A percentile compares a stretch with the other conserved stretches of the same genome.
phyloP scores from a whole-genome alignment of 768 basidiomycete genomes.

The Sporobolomyces pararoseus region DNA sequence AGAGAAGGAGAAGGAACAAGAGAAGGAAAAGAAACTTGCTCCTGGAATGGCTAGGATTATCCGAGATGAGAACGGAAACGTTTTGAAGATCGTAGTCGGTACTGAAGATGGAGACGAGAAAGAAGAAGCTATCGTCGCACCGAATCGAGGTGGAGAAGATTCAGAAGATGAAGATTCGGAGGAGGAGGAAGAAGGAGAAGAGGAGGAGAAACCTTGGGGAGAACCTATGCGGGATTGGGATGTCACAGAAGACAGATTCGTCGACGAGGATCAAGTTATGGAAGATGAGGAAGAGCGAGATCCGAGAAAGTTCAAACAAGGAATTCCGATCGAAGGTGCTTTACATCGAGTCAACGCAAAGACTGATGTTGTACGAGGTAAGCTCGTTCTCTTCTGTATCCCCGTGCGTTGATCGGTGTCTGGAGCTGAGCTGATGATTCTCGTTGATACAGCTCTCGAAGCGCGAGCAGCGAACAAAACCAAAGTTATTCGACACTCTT shows the following conservation, averaged over 20 bases:
- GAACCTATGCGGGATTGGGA: conserved; percentile 33
- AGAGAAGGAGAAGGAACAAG: neutral
- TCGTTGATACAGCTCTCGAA: conserved; percentile 29
- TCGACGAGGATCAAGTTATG: conserved; percentile 4
- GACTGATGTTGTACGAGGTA: conserved; percentile 36
- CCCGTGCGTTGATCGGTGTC: no score
- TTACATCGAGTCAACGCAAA: conserved; percentile 21
- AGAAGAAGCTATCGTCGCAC: conserved; percentile 48
- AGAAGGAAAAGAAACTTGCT: conserved; percentile 48
- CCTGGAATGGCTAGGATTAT: conserved; percentile 74
- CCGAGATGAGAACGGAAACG: conserved; percentile 71
- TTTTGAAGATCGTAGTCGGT: conserved; percentile 54
- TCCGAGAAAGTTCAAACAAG: conserved; percentile 28
- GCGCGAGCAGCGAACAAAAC: conserved; percentile 7
- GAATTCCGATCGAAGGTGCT: conserved; percentile 30
- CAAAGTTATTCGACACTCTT: conserved; percentile 57
- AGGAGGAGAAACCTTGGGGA: conserved; percentile 37
- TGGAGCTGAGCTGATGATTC: neutral
- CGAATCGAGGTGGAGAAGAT: conserved; percentile 40
- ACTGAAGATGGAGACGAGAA: conserved; percentile 41
- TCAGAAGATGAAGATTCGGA: conserved; percentile 48
- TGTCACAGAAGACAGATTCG: neutral
- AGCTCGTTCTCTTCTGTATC: neutral
- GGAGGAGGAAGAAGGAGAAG: conserved; percentile 32
- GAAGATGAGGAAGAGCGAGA: conserved; percentile 8